Conservation (phyloP, 306 rosid species). For the Vicia villosa region DNA sequence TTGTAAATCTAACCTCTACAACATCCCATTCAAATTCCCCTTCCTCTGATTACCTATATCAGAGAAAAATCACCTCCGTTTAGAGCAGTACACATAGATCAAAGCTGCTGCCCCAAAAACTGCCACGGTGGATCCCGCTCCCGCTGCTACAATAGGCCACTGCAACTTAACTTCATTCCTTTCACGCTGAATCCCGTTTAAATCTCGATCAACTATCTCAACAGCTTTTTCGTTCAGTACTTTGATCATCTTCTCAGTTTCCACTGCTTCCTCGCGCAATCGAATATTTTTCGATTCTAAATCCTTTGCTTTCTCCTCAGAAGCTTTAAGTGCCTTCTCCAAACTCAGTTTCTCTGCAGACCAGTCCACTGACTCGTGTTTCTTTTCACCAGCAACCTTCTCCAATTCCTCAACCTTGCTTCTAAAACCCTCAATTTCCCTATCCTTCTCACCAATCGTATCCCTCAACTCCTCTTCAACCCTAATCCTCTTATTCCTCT, state of each 20-base stretch:
- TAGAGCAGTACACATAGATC: constrained; percentile 47
- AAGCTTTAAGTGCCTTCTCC: constrained; percentile 49
- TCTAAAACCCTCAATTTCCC: constrained; percentile 47
- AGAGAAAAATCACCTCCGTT: constrained; percentile 52
- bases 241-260: constrained; percentile 50
- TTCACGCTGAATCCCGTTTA: constrained; percentile 45
- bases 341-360: constrained; percentile 47
- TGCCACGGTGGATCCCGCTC: constrained; percentile 61
- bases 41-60: constrained; percentile 7
- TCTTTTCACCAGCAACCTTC: constrained; percentile 34
- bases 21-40: constrained; percentile 28
- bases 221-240: constrained; percentile 60
- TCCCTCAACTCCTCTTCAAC: constrained; percentile 85
- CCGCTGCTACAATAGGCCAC: constrained; percentile 71
- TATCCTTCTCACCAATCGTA: constrained; percentile 62
- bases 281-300: constrained; percentile 50
- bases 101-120: constrained; percentile 54
- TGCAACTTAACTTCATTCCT: constrained; percentile 47
- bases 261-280: constrained; percentile 59
- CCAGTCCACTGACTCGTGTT: constrained; percentile 49
- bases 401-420: constrained; percentile 55
- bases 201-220: constrained; percentile 47
- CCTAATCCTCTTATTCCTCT: constrained; percentile 74
- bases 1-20: constrained; percentile 56
- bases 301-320: constrained; percentile 48